Base-by-base conservation (phyloP, 768 basidiomycete genomes). In the Grammothele lineata region DNA sequence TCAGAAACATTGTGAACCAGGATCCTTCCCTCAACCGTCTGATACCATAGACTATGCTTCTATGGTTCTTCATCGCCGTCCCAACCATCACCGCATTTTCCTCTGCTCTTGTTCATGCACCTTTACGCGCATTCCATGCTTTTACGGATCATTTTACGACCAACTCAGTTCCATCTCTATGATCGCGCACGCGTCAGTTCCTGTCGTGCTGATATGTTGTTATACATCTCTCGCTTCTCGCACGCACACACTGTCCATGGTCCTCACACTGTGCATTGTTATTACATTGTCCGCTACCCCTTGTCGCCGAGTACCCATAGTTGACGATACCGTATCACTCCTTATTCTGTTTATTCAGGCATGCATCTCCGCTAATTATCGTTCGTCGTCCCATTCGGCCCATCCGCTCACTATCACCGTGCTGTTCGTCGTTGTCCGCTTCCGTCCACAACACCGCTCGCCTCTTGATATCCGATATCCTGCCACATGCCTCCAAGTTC, bases 1-100 rank as follows among this genome's bases (percentile, higher is more conserved):
- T 90, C 70, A 83, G 86, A 51, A 85, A 87, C 65, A 79, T 91
- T 65, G 73, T 90, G 59, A 82, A 80, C 42, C 78, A 87, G 53
- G 85, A 90, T 60, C 82, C 81, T 34, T 79, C 83, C 51, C 69
- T 90, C 63, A 77, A 75, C 53, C 56, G 53, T 27, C 44, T 60
- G 42, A 48, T 47, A 30, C 45, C 55, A 51, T 60, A 58, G 62
- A 64, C 58, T 46, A 10, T 43, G 44, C 33, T 48, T 14, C 40
- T 26, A 40, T 45, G 39, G 32, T 47, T 36, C 14, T 7, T 30
- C 27, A 7, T 14, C 27, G 8, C 7, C 14, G 14, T 30, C 27
- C 27, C 27, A 30, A 30, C 14, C 27, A 14, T 30, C 12, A 14
- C 23, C 39, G 11, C 43, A 25, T 37, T 40, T 40, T 22, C 26